These are phyloP conservation scores for Candida pseudoviswanathii DNA, from an alignment of 1,139 yeast species.

Conservation along the genomic window DNA sequence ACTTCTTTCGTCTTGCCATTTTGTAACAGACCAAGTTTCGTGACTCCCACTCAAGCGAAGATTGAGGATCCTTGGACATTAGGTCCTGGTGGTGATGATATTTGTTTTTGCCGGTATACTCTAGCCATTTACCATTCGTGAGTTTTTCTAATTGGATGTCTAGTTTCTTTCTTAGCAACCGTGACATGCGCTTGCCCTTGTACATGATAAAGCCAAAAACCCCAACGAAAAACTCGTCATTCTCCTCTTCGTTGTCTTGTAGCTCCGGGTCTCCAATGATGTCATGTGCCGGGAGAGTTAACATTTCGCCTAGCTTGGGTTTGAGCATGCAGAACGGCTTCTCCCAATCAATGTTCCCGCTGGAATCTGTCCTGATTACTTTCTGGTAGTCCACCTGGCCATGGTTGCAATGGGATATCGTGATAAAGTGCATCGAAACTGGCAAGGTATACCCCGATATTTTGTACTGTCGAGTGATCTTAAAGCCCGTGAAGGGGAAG, in stretches of 20 bases:
- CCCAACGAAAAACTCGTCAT: constrained; percentile 7
- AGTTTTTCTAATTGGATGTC: constrained; percentile 26
- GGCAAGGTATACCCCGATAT: constrained; percentile 38
- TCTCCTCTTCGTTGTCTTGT: constrained; percentile 4
- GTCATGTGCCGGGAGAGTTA: constrained; percentile 14
- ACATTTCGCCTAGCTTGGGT: constrained; percentile 24
- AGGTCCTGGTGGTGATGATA: constrained; percentile 24
- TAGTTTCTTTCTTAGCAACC: constrained; percentile 19
- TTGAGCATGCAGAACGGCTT: constrained; percentile 51
- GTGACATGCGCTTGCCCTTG: constrained; percentile 12
- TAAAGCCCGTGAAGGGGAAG: constrained; percentile 61
- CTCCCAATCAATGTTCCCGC: constrained; percentile 54
- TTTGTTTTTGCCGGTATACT: constrained; percentile 29
- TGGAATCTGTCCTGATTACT: constrained; percentile 31
- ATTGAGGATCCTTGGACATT: constrained; percentile 22
- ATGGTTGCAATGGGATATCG: constrained; percentile 54
- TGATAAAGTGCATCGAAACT: constrained; percentile 47
- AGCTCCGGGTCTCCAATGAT: constrained; percentile 15
- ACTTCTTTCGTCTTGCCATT: constrained; percentile 63
- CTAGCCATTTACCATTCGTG: constrained; percentile 23
- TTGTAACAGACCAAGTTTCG: constrained; percentile 54
- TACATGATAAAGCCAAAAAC: constrained; percentile 10
- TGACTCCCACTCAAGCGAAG: constrained; percentile 32
- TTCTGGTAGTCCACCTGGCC: constrained; percentile 56
- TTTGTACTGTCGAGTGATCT: constrained; percentile 54